Evolutionary conservation across 106 monocot genomes (phyloP).

Genomic region (Triglochin maritima): DNA sequence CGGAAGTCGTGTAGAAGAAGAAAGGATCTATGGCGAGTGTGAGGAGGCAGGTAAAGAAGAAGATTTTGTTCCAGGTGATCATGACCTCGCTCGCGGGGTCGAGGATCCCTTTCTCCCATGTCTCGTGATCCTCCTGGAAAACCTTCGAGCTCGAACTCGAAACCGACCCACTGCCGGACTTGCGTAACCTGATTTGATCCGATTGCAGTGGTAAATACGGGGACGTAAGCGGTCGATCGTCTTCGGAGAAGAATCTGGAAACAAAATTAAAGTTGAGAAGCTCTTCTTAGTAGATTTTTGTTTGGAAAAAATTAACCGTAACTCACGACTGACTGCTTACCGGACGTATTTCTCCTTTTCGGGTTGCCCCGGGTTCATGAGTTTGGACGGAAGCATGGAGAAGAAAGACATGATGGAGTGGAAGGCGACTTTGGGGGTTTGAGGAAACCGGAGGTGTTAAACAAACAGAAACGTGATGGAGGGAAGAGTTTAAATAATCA

Average conservation of each 20-base stretch:
- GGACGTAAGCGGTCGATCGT: conserved; percentile 25
- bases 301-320: too few relatives aligned
- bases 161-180: conserved; percentile 2
- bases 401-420: too few relatives aligned
- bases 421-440: too few relatives aligned
- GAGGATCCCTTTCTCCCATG: conserved; percentile 7
- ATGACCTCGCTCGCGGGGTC: conserved; percentile 8
- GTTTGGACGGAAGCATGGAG: too few relatives aligned
- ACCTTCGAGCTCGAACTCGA: background rate
- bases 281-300: too few relatives aligned
- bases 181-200: conserved; percentile 1
- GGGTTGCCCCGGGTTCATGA: too few relatives aligned
- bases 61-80: conserved; percentile 2
- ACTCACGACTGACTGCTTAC: too few relatives aligned
- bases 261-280: background rate
- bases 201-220: conserved; percentile 12
- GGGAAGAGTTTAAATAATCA: too few relatives aligned
- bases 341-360: too few relatives aligned
- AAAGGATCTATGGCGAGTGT: conserved; percentile 12
- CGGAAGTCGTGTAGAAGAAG: conserved; percentile 9
- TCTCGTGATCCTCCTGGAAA: conserved; percentile 7
- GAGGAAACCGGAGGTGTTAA: too few relatives aligned
- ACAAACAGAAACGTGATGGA: too few relatives aligned
- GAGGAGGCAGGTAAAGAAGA: conserved; percentile 3
- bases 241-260: conserved; percentile 42